Base-by-base conservation (phyloP, 371 early-diverging fungal species). In the Syncephalastrum racemosum region DNA sequence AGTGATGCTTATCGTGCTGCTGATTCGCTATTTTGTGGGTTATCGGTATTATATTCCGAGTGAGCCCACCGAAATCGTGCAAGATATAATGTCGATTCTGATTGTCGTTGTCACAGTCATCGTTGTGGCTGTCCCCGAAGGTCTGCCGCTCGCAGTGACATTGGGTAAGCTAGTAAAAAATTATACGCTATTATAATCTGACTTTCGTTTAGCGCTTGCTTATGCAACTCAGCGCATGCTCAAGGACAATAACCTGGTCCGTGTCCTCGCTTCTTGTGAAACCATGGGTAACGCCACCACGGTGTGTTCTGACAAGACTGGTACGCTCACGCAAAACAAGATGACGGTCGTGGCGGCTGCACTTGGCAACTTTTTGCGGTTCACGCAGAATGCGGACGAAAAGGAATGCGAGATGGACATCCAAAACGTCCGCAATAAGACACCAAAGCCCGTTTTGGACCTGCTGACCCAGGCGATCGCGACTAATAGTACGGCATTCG, bases 261-360 rank as follows among this genome's bases (percentile, higher is more conserved):
- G 95, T 23, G 83, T 91, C 19, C 71, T 96, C n/a, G 81, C 88
- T 25, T 90, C 97, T 12, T 96, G 97, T 67, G 97, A 96, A 74
- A 94, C 92, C 41, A 95, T 95, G 95, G 94, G 94, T 8, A 90
- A 88, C 63, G 94, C 95, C 2, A 95, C 95, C 10, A 91, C 91
- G 3, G 81, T 96, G 25, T 94, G 95, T 67, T 89, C 91, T 13
- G 95, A 96, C 71, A 94, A 94, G 70, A 94, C 94, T 5, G 95
- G 95, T 15, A 95, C 94, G 1, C 70, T 95, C 23, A 95, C 94
- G 0, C 88, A 90, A 58, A 95, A 96, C 76, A 80, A 82, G 23
- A 94, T 96, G 95, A 88, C 90, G 0, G 90, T 94, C 4, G 95
- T 94, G 0, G 83, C 81, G 5, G 90, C 84, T 8, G 79, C 79